Evolutionary conservation across 2,329 filamentous ascomycete species (phyloP).

Genomic region (Ophiosphaerella narmari): DNA sequence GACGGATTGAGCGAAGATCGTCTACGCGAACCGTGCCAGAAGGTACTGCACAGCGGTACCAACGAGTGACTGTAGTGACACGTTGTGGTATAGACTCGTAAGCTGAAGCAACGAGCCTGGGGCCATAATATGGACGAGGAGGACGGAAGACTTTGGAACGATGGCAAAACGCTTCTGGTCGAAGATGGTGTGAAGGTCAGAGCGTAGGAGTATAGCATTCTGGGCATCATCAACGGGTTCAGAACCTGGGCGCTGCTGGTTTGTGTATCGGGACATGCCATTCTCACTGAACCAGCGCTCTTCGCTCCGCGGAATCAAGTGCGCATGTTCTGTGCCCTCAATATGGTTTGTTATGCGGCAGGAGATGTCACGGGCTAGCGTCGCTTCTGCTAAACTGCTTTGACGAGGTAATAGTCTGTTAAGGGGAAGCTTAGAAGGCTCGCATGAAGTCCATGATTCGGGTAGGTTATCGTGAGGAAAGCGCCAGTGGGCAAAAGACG

Average conservation of each 20-base stretch:
- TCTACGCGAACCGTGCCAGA: constrained; percentile 21
- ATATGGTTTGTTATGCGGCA: constrained; percentile 24
- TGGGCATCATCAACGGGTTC: constrained; percentile 13
- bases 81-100: constrained; percentile 18
- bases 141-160: constrained; percentile 15
- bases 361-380: constrained; percentile 11
- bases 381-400: constrained; percentile 5
- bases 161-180: constrained; percentile 20
- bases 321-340: constrained; percentile 22
- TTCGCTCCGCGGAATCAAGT: constrained; percentile 20
- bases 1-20: constrained; percentile 13
- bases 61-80: constrained; percentile 18
- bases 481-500: too few relatives aligned
- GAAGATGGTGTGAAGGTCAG: constrained; percentile 23
- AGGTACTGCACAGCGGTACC: constrained; percentile 16
- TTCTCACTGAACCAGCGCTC: constrained; percentile 25
- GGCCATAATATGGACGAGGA: constrained; percentile 13
- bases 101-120: constrained; percentile 9
- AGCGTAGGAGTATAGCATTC: constrained; percentile 23
- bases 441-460: constrained; percentile 4
- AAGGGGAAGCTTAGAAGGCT: constrained; percentile 1
- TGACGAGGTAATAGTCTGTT: constrained; percentile 6
- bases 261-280: constrained; percentile 20
- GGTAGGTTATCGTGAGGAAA: too few relatives aligned
- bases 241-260: constrained; percentile 3